Percentiles rank a stretch among this genome's conserved stretches.
Conservation (phyloP, 202 grass and related monocot genomes). For the Carex sylvatica region DNA sequence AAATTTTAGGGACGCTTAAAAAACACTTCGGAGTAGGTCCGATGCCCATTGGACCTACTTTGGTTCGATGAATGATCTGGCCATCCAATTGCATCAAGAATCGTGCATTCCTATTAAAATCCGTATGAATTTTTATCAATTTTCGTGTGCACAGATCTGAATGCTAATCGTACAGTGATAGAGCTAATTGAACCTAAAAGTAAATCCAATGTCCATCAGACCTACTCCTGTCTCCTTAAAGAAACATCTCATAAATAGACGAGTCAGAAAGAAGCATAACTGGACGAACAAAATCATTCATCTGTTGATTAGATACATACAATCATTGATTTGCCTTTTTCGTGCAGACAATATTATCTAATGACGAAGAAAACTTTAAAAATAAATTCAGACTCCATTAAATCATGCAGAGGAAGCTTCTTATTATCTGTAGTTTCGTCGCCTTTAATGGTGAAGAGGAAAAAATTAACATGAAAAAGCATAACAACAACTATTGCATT, state of each 20-base stretch:
- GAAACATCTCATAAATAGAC: not conserved
- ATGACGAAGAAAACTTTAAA: not conserved
- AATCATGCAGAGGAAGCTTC: not conserved
- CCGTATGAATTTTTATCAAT: no score
- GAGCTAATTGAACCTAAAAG: no score
- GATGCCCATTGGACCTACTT: no score
- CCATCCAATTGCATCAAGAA: no score
- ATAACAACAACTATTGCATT: not conserved
- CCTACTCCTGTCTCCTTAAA: no score
- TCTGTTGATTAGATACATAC: not conserved
- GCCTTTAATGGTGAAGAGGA: not conserved
- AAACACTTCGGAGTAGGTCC: no score
- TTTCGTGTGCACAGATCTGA: no score
- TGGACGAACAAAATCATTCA: not conserved
- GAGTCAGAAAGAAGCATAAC: not conserved
- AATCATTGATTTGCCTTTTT: not conserved
- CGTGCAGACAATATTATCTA: not conserved
- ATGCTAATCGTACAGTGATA: no score
- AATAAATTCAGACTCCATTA: not conserved
- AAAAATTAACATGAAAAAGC: not conserved
- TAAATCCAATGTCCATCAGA: no score
- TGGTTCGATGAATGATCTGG: no score
- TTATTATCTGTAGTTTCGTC: not conserved
- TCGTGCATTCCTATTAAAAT: no score
- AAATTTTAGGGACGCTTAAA: not conserved